phyloP scores from a whole-genome alignment of 192 early-diverging fungal species.

The Linnemannia exigua region DNA sequence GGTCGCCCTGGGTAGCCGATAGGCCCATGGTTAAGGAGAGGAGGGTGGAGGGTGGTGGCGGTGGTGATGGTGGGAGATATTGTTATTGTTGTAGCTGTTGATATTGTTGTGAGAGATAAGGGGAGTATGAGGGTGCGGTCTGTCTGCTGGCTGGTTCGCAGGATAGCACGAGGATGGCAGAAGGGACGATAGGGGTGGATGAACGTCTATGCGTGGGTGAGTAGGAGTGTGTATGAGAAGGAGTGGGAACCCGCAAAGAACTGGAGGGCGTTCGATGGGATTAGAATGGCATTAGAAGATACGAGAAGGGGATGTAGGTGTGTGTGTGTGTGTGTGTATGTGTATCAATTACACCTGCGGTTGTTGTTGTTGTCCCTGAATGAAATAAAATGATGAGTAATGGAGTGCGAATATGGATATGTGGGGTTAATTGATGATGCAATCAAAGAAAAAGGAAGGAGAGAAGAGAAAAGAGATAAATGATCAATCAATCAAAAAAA shows the following conservation, averaged over 20 bases:
- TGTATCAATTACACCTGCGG: too few species aligned
- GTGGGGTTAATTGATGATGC: too few species aligned
- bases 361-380: too few species aligned
- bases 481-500: too few species aligned
- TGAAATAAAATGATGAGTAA: too few species aligned
- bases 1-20: background rate
- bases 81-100: background rate
- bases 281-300: background rate
- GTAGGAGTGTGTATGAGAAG: background rate
- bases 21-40: background rate
- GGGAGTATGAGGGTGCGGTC: background rate
- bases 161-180: background rate
- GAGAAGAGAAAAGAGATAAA: too few species aligned
- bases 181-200: background rate
- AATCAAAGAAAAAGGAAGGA: too few species aligned
- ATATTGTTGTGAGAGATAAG: background rate
- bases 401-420: too few species aligned
- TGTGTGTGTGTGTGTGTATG: too few species aligned
- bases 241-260: conserved; percentile 1
- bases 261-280: background rate
- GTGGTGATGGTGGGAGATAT: background rate
- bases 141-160: background rate
- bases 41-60: background rate
- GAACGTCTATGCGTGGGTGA: background rate
- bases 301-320: background rate